Conservation (phyloP, 371 early-diverging fungal species). For the Mucor indicus region DNA sequence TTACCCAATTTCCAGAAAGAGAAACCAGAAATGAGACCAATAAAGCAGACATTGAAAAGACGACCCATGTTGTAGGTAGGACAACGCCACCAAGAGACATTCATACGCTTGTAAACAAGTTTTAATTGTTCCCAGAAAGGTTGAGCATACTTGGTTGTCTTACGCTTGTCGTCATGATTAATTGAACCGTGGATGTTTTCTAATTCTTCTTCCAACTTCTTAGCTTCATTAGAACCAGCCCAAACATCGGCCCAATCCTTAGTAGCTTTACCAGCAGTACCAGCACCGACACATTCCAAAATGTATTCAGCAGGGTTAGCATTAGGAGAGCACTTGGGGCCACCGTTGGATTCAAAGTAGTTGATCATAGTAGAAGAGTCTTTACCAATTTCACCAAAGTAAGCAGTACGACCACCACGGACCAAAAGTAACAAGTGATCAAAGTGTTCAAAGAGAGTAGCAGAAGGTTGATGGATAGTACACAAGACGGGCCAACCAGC, state of each 20-base stretch:
- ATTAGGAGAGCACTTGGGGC: slow-evolving; percentile 49
- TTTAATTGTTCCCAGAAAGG: slow-evolving; percentile 39
- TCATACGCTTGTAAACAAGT: slow-evolving; percentile 61
- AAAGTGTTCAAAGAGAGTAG: slow-evolving; percentile 77
- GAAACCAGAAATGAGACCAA: slow-evolving; percentile 71
- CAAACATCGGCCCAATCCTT: slow-evolving; percentile 64
- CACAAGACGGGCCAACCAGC: slow-evolving; percentile 66
- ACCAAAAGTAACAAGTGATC: slow-evolving; percentile 71
- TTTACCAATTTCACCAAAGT: slow-evolving; percentile 73
- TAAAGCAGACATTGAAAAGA: slow-evolving; percentile 43
- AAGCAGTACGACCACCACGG: slow-evolving; percentile 67
- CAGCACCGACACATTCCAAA: slow-evolving; percentile 63
- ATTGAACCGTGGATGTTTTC: slow-evolving; percentile 20
- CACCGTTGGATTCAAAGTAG: slow-evolving; percentile 65
- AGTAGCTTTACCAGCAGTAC: slow-evolving; percentile 50
- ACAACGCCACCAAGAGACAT: slow-evolving; percentile 60
- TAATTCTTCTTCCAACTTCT: slow-evolving; percentile 31
- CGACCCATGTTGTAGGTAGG: slow-evolving; percentile 68
- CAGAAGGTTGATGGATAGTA: slow-evolving; percentile 87
- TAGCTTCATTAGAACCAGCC: slow-evolving; percentile 47
- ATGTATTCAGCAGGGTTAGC: slow-evolving; percentile 77
- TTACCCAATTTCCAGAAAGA: slow-evolving; percentile 63
- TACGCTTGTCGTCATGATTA: slow-evolving; percentile 16
- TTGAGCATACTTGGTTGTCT: slow-evolving; percentile 23
- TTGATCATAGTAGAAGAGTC: slow-evolving; percentile 51